Percentiles rank a stretch among this genome's conserved stretches.
Evolutionary conservation across 805 yeast species (phyloP).

Genomic region (Kazachstania bromeliacearum): DNA sequence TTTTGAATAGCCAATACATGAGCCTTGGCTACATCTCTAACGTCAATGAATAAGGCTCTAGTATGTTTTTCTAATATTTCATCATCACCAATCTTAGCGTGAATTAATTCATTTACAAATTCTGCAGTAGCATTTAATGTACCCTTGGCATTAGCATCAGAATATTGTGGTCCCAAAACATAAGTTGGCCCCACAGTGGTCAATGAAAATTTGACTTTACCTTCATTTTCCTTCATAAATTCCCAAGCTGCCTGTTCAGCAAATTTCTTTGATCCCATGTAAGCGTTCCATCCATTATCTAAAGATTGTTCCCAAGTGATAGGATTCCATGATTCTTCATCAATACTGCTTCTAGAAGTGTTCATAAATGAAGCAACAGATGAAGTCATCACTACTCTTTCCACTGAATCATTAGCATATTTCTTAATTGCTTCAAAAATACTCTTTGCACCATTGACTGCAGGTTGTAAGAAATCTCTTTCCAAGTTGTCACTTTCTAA

Average conservation of each 20-base stretch:
- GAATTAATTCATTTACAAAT: conserved; percentile 25
- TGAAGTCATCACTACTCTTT: conserved; percentile 44
- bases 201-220: conserved; percentile 32
- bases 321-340: conserved; percentile 46
- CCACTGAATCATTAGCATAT: conserved; percentile 34
- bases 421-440: conserved; percentile 41
- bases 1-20: conserved; percentile 43
- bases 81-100: conserved; percentile 18
- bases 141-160: conserved; percentile 36
- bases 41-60: conserved; percentile 48
- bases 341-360: conserved; percentile 22
- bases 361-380: conserved; percentile 40
- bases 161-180: conserved; percentile 53
- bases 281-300: conserved; percentile 34
- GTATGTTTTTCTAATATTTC: too few species aligned
- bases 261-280: conserved; percentile 48
- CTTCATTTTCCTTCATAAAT: conserved; percentile 29
- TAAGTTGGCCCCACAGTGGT: conserved; percentile 45
- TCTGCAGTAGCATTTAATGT: conserved; percentile 38
- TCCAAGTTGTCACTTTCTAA: conserved; percentile 37
- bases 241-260: conserved; percentile 60
- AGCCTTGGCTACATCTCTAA: conserved; percentile 53
- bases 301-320: conserved; percentile 40
- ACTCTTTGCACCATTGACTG: conserved; percentile 44
- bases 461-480: conserved; percentile 46